Evolutionary conservation across 2,329 filamentous ascomycete species (phyloP), one percentile per base, ranked within the genome.

Genomic region (Arachnopeziza araneosa): DNA sequence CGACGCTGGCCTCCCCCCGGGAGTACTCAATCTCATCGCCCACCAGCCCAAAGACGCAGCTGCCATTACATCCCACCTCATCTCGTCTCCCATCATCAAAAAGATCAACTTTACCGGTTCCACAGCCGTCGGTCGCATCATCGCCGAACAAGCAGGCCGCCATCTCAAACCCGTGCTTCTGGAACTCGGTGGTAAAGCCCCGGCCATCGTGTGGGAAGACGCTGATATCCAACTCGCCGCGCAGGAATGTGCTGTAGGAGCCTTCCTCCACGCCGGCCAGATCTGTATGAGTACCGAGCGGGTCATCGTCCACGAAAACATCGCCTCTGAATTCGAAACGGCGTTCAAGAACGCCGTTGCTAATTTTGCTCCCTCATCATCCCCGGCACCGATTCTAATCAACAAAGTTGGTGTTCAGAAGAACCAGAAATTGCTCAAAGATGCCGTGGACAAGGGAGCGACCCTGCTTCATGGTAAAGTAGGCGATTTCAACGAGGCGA

Each of bases 271-370:
- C 72, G 78, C 79, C 1, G 91, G 91, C 0, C 91, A 96, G 76
- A 85, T 95, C 52, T 96, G 91, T 79, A 95, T 96, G 90, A 82
- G 83, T 21, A 95, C 91, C 0, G 91, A 96, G 75, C 83, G 86
- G 26, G 87, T 95, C 32, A 68, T 86, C 9, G 79, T 86, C 2
- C 82, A 85, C 71, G 75, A 77, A 60, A 72, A 74, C 23, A 65
- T 85, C 50, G 73, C 70, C 9, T 70, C 70, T 1, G 71, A 74
- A n/a, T 85, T 86, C 61, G 76, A 78, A 54, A 63, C 54, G 7
- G 57, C 57, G 24, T 64, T 71, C n/a, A 65, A 66, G 52, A 64
- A 54, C 9, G 64, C 77, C 21, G 72, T 79, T 19, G 72, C 75
- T 24, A 69, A 71, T 24, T 73, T 82, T 53, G 80, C 79, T 61